phyloP scores from a whole-genome alignment of 495 filamentous ascomycete species.

The Neurospora tetraspora region DNA sequence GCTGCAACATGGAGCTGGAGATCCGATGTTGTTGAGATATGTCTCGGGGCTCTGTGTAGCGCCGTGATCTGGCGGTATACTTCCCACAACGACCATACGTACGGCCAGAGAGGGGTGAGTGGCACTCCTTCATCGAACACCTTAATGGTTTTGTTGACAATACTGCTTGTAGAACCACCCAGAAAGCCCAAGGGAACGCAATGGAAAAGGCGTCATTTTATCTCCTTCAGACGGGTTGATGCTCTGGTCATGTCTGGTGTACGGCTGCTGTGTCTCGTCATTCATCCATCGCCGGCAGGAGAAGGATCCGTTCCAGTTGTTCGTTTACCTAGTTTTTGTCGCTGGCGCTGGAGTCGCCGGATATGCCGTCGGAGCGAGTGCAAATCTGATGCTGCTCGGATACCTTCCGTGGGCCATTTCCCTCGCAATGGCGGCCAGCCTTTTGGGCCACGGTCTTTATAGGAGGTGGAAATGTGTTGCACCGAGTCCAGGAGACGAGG shows the following conservation, averaged over 20 bases:
- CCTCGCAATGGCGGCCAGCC: slow-evolving; percentile 31
- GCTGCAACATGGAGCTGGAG: background rate
- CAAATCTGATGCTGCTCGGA: slow-evolving; percentile 33
- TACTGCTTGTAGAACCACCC: background rate
- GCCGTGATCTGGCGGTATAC: slow-evolving; percentile 17
- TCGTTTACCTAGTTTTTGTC: slow-evolving; percentile 28
- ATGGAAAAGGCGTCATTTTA: slow-evolving; percentile 11
- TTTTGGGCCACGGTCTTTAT: slow-evolving; percentile 11
- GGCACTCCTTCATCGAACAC: background rate
- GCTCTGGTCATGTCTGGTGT: slow-evolving; percentile 32
- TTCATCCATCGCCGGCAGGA: slow-evolving; percentile 31
- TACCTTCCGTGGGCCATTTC: slow-evolving; percentile 34
- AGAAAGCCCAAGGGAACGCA: background rate
- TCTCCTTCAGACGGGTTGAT: slow-evolving; percentile 28
- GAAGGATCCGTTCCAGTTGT: slow-evolving; percentile 28
- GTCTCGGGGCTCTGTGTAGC: slow-evolving; percentile 11
- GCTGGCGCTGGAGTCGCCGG: slow-evolving; percentile 20
- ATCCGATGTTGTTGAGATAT: slow-evolving; percentile 13
- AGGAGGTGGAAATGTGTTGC: background rate
- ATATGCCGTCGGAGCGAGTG: slow-evolving; percentile 17
- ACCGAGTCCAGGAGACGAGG: background rate
- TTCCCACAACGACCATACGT: slow-evolving; percentile 7
- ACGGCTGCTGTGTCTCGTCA: slow-evolving; percentile 38
- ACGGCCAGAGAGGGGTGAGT: slow-evolving; percentile 6
- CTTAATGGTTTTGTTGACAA: background rate